Conservation (phyloP, 257 asterid genomes). For the Solanum lignicaule region DNA sequence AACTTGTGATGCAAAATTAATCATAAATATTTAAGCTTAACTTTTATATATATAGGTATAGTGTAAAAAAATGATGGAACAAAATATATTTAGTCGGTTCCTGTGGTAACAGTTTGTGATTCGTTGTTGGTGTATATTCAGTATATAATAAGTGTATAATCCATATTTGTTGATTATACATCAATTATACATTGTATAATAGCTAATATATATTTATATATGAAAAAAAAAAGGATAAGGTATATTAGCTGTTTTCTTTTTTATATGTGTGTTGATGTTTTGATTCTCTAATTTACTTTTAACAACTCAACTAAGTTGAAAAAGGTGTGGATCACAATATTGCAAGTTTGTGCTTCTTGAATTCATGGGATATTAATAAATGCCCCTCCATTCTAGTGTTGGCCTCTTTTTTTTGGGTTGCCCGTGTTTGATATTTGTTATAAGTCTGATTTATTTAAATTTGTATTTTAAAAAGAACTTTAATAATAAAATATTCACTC, state of each 20-base stretch:
- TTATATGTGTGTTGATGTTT: not conserved
- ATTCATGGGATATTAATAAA: not conserved
- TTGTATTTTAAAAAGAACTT: too few relatives aligned
- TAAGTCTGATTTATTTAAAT: not conserved
- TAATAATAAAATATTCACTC: too few relatives aligned
- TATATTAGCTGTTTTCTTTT: not conserved
- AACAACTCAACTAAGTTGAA: not conserved
- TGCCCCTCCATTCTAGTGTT: not conserved
- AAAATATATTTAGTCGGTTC: not conserved
- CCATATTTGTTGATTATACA: not conserved
- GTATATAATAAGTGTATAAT: not conserved
- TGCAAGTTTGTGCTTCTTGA: not conserved
- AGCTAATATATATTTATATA: not conserved
- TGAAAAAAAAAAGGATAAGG: too few relatives aligned
- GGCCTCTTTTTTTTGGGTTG: not conserved
- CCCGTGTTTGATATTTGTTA: not conserved
- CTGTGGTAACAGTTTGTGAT: not conserved
- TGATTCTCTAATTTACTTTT: not conserved
- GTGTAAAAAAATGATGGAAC: not conserved
- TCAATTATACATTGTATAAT: too few relatives aligned
- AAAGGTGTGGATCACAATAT: not conserved
- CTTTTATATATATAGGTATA: not conserved
- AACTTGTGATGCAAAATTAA: not conserved
- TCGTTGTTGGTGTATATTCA: not conserved
- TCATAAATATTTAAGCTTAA: accelerated